These are phyloP conservation scores for Komagataella pastoris DNA, from an alignment of 805 yeast genomes.

Conservation along the genomic window DNA sequence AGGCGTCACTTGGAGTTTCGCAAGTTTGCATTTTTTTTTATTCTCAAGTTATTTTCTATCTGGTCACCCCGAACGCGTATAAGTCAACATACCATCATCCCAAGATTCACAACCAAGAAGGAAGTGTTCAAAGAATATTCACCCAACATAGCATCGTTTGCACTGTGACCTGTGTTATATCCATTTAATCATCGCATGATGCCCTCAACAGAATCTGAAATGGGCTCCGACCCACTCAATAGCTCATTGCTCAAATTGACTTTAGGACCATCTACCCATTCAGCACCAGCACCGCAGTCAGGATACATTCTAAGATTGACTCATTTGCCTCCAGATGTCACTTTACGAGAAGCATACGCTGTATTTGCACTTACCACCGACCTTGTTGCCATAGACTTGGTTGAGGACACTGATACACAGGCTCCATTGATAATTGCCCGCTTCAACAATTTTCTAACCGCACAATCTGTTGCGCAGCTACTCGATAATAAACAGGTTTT, in stretches of 20 bases:
- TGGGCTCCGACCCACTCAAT: background rate
- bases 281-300: background rate
- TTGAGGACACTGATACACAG: conserved; percentile 2
- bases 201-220: background rate
- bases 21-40: background rate
- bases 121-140: background rate
- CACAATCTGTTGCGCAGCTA: conserved; percentile 25
- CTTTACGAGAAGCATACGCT: conserved; percentile 52
- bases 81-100: background rate
- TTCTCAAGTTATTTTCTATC: background rate
- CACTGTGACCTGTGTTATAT: background rate
- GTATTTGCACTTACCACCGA: conserved; percentile 61
- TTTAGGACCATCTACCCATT: background rate
- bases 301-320: conserved; percentile 23
- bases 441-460: conserved; percentile 29
- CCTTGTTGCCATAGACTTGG: conserved; percentile 35
- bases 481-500: conserved; percentile 30
- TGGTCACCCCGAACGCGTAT: background rate
- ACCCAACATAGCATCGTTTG: background rate
- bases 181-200: background rate
- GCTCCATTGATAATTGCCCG: conserved; percentile 22
- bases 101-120: background rate
- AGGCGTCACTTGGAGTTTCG: background rate
- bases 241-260: conserved; percentile 1
- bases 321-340: conserved; percentile 51